phyloP scores from a whole-genome alignment of 129 eudicot species.

The Escallonia rubra region DNA sequence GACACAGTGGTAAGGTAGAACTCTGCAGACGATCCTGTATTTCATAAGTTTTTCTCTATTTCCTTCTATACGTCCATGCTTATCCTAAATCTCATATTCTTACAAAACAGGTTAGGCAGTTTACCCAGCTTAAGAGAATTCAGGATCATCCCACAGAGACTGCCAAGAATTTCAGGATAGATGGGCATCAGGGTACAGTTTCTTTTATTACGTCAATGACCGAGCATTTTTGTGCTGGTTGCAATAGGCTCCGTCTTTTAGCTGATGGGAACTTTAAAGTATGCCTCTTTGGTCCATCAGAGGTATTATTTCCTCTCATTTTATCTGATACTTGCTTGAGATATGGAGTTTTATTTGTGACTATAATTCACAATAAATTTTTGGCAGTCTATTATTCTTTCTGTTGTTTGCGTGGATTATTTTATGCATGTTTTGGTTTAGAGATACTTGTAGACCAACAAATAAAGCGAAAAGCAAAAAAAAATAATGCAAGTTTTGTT shows the following conservation, averaged over 20 bases:
- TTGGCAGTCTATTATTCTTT: not conserved
- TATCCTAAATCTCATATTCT: constrained; percentile 17
- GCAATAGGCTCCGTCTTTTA: constrained; percentile 84
- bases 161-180: constrained; percentile 86
- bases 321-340: not conserved
- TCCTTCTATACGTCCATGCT: not conserved
- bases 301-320: constrained; percentile 40
- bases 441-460: not conserved
- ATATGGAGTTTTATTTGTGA: not conserved
- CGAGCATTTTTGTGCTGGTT: constrained; percentile 94
- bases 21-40: constrained; percentile 19
- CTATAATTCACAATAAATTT: no score
- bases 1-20: constrained; percentile 96
- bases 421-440: not conserved
- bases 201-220: constrained; percentile 98
- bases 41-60: not conserved
- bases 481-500: not conserved
- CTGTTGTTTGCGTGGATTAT: not conserved
- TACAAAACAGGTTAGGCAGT: constrained; percentile 58
- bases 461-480: not conserved
- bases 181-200: constrained; percentile 87
- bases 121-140: constrained; percentile 54
- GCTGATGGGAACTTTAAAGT: constrained; percentile 98
- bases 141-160: constrained; percentile 85
- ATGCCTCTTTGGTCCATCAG: constrained; percentile 95